These are phyloP conservation scores for Penicillium mononematosum DNA, from an alignment of 495 filamentous ascomycete species.

Conservation along the genomic window DNA sequence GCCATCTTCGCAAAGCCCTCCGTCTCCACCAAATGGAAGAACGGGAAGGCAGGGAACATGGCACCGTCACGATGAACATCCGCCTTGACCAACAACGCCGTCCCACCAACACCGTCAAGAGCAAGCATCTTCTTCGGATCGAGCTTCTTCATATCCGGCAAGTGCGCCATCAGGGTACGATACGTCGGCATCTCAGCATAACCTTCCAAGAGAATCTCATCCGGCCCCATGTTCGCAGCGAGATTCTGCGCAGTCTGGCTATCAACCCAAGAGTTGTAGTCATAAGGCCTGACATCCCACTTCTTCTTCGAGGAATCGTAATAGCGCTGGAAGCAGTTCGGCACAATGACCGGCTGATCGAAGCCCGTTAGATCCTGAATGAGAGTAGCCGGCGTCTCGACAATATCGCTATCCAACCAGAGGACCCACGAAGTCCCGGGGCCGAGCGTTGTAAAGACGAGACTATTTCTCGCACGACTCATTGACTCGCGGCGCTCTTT, in stretches of 20 bases:
- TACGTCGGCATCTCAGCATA: constrained; percentile 92
- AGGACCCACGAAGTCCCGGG: constrained; percentile 94
- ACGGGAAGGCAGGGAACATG: constrained; percentile 96
- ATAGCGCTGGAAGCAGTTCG: constrained; percentile 93
- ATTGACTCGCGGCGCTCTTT: constrained; percentile 84
- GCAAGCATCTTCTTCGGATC: constrained; percentile 61
- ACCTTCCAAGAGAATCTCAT: constrained; percentile 92
- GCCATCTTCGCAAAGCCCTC: constrained; percentile 99
- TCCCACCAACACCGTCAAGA: constrained; percentile 92
- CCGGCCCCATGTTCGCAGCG: constrained; percentile 73
- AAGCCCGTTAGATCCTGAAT: constrained; percentile 91
- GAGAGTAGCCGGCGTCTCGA: constrained; percentile 80
- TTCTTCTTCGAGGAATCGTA: constrained; percentile 67
- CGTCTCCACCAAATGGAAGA: constrained; percentile 96
- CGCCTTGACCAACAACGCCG: constrained; percentile 90
- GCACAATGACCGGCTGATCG: constrained; percentile 83
- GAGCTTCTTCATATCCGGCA: constrained; percentile 55
- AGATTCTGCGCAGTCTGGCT: constrained; percentile 71
- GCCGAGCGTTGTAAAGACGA: constrained; percentile 95
- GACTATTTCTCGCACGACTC: constrained; percentile 87
- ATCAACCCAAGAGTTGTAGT: constrained; percentile 97
- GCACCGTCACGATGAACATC: constrained; percentile 96
- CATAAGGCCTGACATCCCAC: constrained; percentile 78
- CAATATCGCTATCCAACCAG: constrained; percentile 90
- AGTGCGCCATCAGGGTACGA: constrained; percentile 86